phyloP scores from a whole-genome alignment of 306 rosid species.

The Quercus variabilis region DNA sequence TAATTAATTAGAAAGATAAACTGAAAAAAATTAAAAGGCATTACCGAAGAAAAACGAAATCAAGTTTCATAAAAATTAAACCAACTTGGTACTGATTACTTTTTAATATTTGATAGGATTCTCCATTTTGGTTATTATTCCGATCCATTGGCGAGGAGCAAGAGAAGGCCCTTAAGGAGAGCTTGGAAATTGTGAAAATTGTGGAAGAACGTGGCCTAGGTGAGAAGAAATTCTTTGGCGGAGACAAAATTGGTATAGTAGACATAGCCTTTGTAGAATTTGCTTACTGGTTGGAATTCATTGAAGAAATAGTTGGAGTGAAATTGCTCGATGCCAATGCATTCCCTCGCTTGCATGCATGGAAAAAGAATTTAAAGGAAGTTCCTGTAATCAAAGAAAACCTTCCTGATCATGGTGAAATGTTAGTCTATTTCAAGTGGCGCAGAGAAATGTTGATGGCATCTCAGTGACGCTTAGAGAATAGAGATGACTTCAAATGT shows the following conservation, averaged over 20 bases:
- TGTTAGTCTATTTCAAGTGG: not conserved
- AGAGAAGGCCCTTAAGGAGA: conserved; percentile 1
- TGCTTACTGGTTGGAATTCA: conserved; percentile 16
- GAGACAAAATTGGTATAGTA: conserved; percentile 27
- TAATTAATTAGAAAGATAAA: no score
- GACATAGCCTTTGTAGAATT: conserved; percentile 21
- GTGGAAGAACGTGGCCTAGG: conserved; percentile 6
- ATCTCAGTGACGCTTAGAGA: not conserved
- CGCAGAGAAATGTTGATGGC: not conserved
- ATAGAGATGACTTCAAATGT: no score
- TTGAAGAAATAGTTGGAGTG: conserved; percentile 6
- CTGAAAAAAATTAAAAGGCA: no score
- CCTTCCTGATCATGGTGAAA: conserved; percentile 20
- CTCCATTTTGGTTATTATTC: not conserved
- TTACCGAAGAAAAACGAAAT: no score
- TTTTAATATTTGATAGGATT: not conserved
- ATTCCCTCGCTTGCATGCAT: conserved; percentile 20
- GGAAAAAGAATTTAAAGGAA: conserved; percentile 14
- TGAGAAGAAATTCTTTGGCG: conserved; percentile 23
- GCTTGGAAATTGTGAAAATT: conserved; percentile 1
- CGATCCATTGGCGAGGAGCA: not conserved
- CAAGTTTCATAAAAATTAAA: no score
- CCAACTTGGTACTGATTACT: no score
- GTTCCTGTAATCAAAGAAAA: conserved; percentile 19
- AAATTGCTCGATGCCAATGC: conserved; percentile 8